Conservation (phyloP, 768 basidiomycete genomes). For the Naganishia antarctica region DNA sequence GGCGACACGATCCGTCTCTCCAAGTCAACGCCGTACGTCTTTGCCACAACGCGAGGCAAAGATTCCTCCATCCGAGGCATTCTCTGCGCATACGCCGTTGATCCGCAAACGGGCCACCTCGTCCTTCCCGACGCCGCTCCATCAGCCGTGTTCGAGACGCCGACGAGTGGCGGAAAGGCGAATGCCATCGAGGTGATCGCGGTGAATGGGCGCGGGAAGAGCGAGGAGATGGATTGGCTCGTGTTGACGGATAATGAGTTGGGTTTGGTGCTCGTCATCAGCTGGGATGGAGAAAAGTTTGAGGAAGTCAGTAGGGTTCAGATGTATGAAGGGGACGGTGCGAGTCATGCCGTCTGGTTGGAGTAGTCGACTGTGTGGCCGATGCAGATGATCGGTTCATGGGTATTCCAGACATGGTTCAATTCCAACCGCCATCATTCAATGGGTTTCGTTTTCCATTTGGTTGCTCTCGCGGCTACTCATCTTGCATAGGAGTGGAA, state of each 20-base stretch:
- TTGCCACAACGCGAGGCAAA: slow-evolving; percentile 41
- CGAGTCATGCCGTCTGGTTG: slow-evolving; percentile 32
- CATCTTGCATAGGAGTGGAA: too few relatives aligned
- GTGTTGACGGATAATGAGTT: slow-evolving; percentile 38
- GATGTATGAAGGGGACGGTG: slow-evolving; percentile 24
- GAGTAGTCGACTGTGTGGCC: slow-evolving; percentile 15
- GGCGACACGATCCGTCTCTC: slow-evolving; percentile 43
- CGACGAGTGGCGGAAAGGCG: slow-evolving; percentile 40
- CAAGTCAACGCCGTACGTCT: slow-evolving; percentile 28
- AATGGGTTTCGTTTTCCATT: not conserved
- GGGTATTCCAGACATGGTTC: too few relatives aligned
- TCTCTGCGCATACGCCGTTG: slow-evolving; percentile 34
- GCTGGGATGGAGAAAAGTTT: slow-evolving; percentile 33
- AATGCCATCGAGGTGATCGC: slow-evolving; percentile 40
- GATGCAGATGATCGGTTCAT: too few relatives aligned
- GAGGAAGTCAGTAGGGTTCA: slow-evolving; percentile 29
- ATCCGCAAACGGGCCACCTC: slow-evolving; percentile 25
- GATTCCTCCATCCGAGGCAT: slow-evolving; percentile 28
- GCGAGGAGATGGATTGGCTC: slow-evolving; percentile 32
- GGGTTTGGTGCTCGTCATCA: slow-evolving; percentile 34
- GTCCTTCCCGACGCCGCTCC: not conserved
- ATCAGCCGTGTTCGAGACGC: slow-evolving; percentile 31
- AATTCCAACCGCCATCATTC: too few relatives aligned
- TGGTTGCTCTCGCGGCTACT: not conserved
- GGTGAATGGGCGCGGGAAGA: slow-evolving; percentile 19